Conservation (phyloP, 2,329 filamentous ascomycete species). For the Cytospora paraplurivora region DNA sequence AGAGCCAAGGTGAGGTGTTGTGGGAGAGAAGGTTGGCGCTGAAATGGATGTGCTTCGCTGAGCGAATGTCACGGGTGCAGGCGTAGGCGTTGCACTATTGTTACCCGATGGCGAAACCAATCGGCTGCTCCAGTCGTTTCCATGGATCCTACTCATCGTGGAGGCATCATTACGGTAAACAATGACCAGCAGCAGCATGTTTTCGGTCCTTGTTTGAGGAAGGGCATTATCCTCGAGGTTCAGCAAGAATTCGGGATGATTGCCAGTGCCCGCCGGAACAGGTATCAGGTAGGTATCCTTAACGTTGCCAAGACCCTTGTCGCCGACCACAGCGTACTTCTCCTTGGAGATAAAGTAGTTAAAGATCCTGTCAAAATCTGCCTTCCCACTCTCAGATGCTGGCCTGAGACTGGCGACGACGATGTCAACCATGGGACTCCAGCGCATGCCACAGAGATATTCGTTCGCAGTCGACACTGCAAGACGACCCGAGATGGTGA, state of each 20-base stretch:
- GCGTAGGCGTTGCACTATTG: slow-evolving; percentile 38
- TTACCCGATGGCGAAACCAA: slow-evolving; percentile 36
- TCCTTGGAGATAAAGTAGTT: slow-evolving; percentile 83
- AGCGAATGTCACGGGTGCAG: slow-evolving; percentile 40
- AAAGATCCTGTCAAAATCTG: slow-evolving; percentile 75
- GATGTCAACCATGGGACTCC: slow-evolving; percentile 80
- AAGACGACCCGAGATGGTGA: slow-evolving; percentile 79
- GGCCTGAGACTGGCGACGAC: slow-evolving; percentile 74
- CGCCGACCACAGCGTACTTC: slow-evolving; percentile 84
- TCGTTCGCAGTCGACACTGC: slow-evolving; percentile 81
- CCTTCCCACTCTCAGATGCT: slow-evolving; percentile 60
- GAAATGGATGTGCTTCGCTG: slow-evolving; percentile 52
- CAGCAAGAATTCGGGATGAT: slow-evolving; percentile 82
- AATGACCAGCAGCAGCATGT: slow-evolving; percentile 80
- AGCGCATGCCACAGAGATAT: slow-evolving; percentile 85
- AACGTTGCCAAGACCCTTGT: slow-evolving; percentile 73
- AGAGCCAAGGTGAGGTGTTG: slow-evolving; percentile 44
- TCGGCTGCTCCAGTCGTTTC: slow-evolving; percentile 35
- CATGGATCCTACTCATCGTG: slow-evolving; percentile 41
- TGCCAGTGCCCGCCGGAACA: slow-evolving; percentile 69
- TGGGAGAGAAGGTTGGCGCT: slow-evolving; percentile 57
- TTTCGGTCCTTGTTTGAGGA: slow-evolving; percentile 69
- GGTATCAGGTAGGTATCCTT: slow-evolving; percentile 92
- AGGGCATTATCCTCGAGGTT: slow-evolving; percentile 85
- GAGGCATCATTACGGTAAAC: slow-evolving; percentile 70